Evolutionary conservation across 106 monocot species (phyloP), one percentile per base, ranked within the genome.

Genomic region (Allium sativum): DNA sequence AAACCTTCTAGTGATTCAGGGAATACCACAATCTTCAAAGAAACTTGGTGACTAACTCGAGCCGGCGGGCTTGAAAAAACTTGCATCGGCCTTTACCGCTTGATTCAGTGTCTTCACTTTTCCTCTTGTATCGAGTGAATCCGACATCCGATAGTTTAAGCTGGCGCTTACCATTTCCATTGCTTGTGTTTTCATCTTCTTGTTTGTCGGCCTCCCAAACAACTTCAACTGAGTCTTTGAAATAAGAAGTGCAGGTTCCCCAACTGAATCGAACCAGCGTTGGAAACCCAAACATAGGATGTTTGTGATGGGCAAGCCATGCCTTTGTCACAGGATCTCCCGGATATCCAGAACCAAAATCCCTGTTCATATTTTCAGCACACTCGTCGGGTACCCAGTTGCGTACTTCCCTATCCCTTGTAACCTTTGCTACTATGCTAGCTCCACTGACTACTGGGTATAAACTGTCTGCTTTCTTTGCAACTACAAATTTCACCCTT

Each of bases 361-460:
- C 81, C 59, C 56, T 78, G 59, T 86, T 69, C 75, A 90, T 81
- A 60, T 79, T 77, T 31, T 75, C 82, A 58, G 74, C 79, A 21
- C 83, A 81, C 66, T 95, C 94, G 70, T 77, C 81, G 51, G 87
- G 55, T 15, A 82, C 72, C 94, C 94, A 95, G 55, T 84, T 63
- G 21, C 79, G 80, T 62, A 95, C 59, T 7, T 81, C 81, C 68
- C 79, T 69, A 44, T 88, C 87, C 55, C 87, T 88, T 8, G 82
- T 87, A 9, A 87, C 87, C 87, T 96, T 96, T 67, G 96, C 87
- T 47, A 91, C 91, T 74, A 98, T 98, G 51, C 98, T 98, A 44
- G 98, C 98, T 56, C 92, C 98, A 75, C 98, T 98, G 50, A 98
- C 98, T 58, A 98, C 88, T 8, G 98, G 92, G 72, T 85, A 98